A percentile compares a stretch with the other conserved stretches of the same genome.
phyloP scores from a whole-genome alignment of 176 grass and related monocot species.

The Triticum timopheevii region DNA sequence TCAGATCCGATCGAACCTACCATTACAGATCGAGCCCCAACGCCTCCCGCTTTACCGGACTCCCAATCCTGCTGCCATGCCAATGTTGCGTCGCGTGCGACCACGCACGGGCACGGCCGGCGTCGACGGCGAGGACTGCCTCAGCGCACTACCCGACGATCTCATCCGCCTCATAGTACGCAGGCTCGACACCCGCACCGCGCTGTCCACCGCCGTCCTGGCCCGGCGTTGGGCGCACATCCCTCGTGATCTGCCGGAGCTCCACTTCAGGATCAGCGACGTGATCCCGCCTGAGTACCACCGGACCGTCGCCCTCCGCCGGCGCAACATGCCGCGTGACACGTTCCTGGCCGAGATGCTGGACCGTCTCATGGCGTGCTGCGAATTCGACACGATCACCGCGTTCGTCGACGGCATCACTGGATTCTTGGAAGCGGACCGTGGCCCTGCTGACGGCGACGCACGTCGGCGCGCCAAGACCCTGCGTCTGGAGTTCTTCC shows the following conservation, averaged over 20 bases:
- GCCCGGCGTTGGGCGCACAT: background rate
- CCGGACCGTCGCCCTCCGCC: background rate
- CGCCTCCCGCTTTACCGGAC: too few species aligned
- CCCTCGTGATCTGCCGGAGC: background rate
- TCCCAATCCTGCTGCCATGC: background rate
- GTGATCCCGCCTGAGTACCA: background rate
- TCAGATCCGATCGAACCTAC: too few species aligned
- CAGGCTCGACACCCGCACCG: background rate
- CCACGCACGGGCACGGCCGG: too few species aligned
- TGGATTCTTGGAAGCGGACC: background rate
- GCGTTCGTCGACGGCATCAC: background rate
- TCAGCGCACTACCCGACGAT: background rate
- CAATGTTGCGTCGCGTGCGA: background rate
- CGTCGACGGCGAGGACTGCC: background rate
- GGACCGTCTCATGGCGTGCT: background rate
- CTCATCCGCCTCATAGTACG: background rate
- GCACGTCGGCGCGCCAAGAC: background rate
- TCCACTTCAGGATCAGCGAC: background rate
- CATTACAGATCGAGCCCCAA: too few species aligned
- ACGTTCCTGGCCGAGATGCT: background rate
- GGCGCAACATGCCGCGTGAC: background rate
- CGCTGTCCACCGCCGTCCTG: background rate
- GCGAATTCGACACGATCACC: background rate
- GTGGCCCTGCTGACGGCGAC: too few species aligned
- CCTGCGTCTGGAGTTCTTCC: conserved; percentile 13